phyloP scores from a whole-genome alignment of 2,329 filamentous ascomycete species.

The Harringtonia aguacate region DNA sequence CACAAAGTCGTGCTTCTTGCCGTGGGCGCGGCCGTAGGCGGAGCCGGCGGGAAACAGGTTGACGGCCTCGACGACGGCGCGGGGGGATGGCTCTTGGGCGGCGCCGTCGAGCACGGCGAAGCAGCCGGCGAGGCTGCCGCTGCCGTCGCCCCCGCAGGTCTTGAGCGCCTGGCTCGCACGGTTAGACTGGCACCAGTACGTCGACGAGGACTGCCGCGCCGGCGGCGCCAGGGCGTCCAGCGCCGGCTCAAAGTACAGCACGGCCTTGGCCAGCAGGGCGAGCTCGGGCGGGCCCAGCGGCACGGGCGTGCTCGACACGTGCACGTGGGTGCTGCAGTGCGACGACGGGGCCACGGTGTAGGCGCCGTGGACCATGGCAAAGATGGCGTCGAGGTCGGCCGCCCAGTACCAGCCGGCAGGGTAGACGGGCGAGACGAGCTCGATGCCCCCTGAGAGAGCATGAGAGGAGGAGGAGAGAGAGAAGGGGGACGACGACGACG shows the following conservation, averaged over 20 bases:
- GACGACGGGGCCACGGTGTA: constrained; percentile 16
- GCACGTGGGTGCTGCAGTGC: constrained; percentile 26
- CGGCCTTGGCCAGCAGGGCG: constrained; percentile 19
- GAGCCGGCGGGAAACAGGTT: constrained; percentile 20
- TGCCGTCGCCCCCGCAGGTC: no score
- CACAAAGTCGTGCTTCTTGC: constrained; percentile 22
- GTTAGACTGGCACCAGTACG: constrained; percentile 26
- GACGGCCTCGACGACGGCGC: constrained; percentile 15
- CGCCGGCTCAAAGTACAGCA: constrained; percentile 23
- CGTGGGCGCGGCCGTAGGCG: constrained; percentile 19
- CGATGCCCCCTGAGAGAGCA: constrained; percentile 5
- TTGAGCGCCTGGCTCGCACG: constrained; percentile 16
- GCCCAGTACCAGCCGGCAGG: constrained; percentile 17
- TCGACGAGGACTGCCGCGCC: constrained; percentile 11
- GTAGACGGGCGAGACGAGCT: constrained; percentile 24
- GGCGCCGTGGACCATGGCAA: constrained; percentile 15
- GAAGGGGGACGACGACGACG: neutral
- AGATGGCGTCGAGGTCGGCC: constrained; percentile 20
- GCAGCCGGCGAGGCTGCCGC: constrained; percentile 16
- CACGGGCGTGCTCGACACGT: constrained; percentile 18
- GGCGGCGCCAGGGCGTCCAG: constrained; percentile 21
- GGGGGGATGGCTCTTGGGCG: neutral
- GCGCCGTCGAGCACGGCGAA: constrained; percentile 16
- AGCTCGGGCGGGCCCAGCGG: constrained; percentile 16
- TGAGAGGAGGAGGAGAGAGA: no score